Percentiles rank a stretch among this genome's conserved stretches.
Conservation (phyloP, 352 stramenopile genomes). For the Pelagophyceae sp. region DNA sequence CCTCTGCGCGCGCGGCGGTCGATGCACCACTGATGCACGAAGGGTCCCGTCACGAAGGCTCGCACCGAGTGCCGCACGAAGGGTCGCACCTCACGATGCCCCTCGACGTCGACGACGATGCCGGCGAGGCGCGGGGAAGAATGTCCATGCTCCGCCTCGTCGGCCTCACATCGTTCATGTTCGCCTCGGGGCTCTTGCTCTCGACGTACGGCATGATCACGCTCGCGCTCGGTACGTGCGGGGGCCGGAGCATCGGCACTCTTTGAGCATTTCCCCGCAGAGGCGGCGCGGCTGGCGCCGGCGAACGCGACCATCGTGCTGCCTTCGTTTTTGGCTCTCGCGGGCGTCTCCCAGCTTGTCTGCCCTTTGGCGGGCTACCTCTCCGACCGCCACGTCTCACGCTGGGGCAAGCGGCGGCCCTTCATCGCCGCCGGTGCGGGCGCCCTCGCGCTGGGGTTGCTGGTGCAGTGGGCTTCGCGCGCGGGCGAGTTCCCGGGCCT, state of each 20-base stretch:
- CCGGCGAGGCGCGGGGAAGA: too few species aligned
- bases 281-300: conserved; percentile 23
- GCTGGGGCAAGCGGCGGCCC: conserved; percentile 17
- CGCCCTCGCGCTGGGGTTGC: conserved; percentile 4
- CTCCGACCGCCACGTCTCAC: conserved; percentile 22
- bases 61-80: too few species aligned
- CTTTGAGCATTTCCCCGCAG: too few species aligned
- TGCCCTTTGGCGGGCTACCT: conserved; percentile 27
- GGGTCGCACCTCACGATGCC: too few species aligned
- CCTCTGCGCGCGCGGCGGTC: too few species aligned
- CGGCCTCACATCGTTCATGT: conserved; percentile 24
- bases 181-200: conserved; percentile 24
- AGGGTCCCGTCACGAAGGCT: too few species aligned
- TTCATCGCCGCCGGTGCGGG: conserved; percentile 20
- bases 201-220: conserved; percentile 25
- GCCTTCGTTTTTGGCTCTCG: conserved; percentile 13
- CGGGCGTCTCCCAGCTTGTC: conserved; percentile 25
- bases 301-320: conserved; percentile 19
- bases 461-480: conserved; percentile 15
- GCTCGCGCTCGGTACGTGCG: too few species aligned
- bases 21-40: too few species aligned
- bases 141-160: conserved; percentile 6
- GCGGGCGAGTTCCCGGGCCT: background rate
- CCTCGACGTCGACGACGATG: too few species aligned
- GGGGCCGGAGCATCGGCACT: too few species aligned